Base-by-base conservation (phyloP, 1,139 yeast species). In the Geotrichum macrosporum region DNA sequence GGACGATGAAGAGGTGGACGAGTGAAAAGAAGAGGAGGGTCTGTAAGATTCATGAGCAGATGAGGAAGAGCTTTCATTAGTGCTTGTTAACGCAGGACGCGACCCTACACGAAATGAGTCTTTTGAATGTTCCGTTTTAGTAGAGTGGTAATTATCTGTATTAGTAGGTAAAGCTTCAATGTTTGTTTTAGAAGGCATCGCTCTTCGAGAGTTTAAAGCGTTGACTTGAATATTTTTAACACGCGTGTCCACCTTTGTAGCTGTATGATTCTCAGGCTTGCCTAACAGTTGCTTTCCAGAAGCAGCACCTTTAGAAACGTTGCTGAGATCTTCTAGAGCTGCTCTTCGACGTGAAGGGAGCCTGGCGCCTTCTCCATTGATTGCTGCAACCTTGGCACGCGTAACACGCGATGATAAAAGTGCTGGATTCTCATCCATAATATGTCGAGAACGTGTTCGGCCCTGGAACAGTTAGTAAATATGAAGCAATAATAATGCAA, bases 291-390 rank as follows among this genome's bases (percentile, higher is more conserved):
- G 38, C 15, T 19, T 35, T 12, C n/a, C n/a, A 4, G 29, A 6
- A 24, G 27, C 27, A 8, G 20, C 29, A 24, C 3, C 27, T 31
- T 57, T 44, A 1, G 44, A 26, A 5, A 36, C 31, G 16, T 44
- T 44, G 10, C 43, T 37, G 12, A 44, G 30, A 15, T 44, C 47
- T 9, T 34, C 47, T 8, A 44, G 37, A 16, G 39, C 47, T 15
- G 47, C 47, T 21, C 47, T 38, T n/a, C 39, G 43, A 13, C 45
- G 36, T 12, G 38, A 6, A 8, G 29, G 38, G 18, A 21, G 27
- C 18, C 21, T 35, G 26, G 29, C 27, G 9, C 35, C 36, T 20
- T 24, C 44, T 5, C 20, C 13, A 20, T 27, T 22, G 21, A 16
- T 39, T 8, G 42, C 38, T 18, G 29, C 29, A 4, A 35, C 4